Evolutionary conservation across 257 asterid species (phyloP).

Genomic region (Galeopsis tetrahit): DNA sequence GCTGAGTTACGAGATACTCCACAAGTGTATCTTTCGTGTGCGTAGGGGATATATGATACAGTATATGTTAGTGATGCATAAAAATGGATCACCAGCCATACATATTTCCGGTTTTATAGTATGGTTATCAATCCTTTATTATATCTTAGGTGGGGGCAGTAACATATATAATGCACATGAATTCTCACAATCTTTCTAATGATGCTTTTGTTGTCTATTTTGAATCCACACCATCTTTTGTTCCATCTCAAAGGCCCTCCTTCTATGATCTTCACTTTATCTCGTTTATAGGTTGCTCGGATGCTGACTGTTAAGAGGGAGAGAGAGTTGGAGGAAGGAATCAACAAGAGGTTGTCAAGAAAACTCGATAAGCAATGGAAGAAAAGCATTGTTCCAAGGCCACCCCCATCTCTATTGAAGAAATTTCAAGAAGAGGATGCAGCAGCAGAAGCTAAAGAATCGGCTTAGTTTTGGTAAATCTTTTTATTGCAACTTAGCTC

Average conservation of each 20-base stretch:
- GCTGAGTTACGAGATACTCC: background rate
- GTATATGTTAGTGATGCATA: background rate
- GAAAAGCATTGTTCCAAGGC: slow-evolving; percentile 91
- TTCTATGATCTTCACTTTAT: background rate
- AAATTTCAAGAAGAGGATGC: slow-evolving; percentile 92
- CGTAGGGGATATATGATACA: slow-evolving; percentile 6
- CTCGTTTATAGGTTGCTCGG: slow-evolving; percentile 63
- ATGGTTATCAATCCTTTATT: background rate
- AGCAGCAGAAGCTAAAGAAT: slow-evolving; percentile 78
- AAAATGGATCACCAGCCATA: background rate
- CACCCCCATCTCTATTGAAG: slow-evolving; percentile 76
- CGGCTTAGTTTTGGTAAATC: slow-evolving; percentile 41
- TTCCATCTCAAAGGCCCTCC: background rate
- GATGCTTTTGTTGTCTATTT: background rate
- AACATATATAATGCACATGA: background rate
- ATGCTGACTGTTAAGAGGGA: slow-evolving; percentile 95
- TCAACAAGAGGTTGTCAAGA: slow-evolving; percentile 83
- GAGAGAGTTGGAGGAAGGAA: slow-evolving; percentile 92
- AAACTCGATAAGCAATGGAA: slow-evolving; percentile 88
- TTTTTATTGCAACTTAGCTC: slow-evolving; percentile 16
- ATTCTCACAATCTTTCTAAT: background rate
- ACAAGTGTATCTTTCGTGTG: background rate
- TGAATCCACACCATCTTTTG: background rate
- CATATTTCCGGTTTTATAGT: background rate
- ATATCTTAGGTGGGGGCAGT: background rate